A percentile compares a stretch with the other conserved stretches of the same genome.
Conservation (phyloP, 495 filamentous ascomycete genomes). For the Cladorrhinum samala region DNA sequence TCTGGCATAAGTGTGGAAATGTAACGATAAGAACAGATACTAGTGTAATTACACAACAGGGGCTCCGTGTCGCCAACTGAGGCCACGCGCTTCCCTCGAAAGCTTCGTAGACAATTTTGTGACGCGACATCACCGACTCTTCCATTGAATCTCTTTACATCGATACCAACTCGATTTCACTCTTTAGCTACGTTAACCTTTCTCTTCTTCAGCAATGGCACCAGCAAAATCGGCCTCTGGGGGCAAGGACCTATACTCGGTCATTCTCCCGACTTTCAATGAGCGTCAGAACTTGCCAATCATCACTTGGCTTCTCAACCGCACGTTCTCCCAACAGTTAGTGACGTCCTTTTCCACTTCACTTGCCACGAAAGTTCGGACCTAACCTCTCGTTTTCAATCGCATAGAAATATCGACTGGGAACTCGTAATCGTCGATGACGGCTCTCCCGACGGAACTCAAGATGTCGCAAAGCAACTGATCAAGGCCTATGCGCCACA, state of each 20-base stretch:
- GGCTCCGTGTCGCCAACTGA: background rate
- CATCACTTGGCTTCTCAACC: constrained; percentile 86
- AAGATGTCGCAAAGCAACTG: constrained; percentile 82
- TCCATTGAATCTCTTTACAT: background rate
- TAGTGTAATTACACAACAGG: background rate
- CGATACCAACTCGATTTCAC: constrained; percentile 3
- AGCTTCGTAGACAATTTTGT: background rate
- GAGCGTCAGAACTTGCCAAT: constrained; percentile 96
- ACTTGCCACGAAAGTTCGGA: background rate
- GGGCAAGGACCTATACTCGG: constrained; percentile 75
- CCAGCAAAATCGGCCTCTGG: constrained; percentile 17
- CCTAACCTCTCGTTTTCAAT: background rate
- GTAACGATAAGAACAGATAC: background rate
- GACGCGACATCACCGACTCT: too few relatives aligned
- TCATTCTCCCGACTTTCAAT: constrained; percentile 97
- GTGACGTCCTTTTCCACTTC: constrained; percentile 8
- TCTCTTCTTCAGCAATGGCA: constrained; percentile 13
- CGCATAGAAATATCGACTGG: constrained; percentile 83
- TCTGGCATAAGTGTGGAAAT: background rate
- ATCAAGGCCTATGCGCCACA: constrained; percentile 71
- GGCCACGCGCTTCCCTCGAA: background rate
- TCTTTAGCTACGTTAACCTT: background rate
- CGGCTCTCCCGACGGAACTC: constrained; percentile 92
- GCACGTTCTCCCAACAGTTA: constrained; percentile 80
- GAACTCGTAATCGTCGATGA: constrained; percentile 98